Conservation (phyloP, 345 rosid species). For the Salix purpurea region DNA sequence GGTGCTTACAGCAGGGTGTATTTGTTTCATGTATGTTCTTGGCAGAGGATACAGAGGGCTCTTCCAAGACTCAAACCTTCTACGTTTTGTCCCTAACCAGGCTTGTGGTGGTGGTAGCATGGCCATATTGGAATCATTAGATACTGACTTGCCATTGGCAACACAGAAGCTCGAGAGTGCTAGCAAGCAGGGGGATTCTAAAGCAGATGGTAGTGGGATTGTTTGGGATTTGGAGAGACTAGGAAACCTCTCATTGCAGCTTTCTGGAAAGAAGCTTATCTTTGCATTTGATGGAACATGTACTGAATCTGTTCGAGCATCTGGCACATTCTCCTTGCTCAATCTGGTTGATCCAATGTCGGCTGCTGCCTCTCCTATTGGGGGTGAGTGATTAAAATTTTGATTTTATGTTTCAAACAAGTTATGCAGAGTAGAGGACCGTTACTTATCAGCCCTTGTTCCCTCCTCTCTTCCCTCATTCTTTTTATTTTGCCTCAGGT, state of each 20-base stretch:
- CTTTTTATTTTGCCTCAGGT: constrained; percentile 37
- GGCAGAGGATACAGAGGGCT: constrained; percentile 98
- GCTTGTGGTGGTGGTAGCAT: constrained; percentile 99
- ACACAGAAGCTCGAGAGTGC: constrained; percentile 65
- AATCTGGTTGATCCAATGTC: constrained; percentile 97
- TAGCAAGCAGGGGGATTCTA: constrained; percentile 69
- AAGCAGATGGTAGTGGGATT: constrained; percentile 96
- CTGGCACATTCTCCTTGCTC: constrained; percentile 79
- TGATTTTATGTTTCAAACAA: background rate
- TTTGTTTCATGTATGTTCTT: constrained; percentile 95
- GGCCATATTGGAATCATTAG: constrained; percentile 94
- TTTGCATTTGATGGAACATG: constrained; percentile 98
- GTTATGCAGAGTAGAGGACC: background rate
- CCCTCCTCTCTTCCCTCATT: constrained; percentile 3
- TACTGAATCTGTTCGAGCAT: constrained; percentile 68
- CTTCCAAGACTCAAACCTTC: constrained; percentile 89
- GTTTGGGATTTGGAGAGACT: constrained; percentile 98
- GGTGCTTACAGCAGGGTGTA: constrained; percentile 93
- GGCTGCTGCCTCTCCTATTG: constrained; percentile 98
- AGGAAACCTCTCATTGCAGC: constrained; percentile 78
- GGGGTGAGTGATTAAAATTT: constrained; percentile 48
- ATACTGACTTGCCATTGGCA: constrained; percentile 64
- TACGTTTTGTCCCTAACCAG: constrained; percentile 94
- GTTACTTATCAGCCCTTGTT: constrained; percentile 4
- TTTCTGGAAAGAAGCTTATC: constrained; percentile 93